Conservation (phyloP, 176 grass and related monocot species). For the Musa beccarii region DNA sequence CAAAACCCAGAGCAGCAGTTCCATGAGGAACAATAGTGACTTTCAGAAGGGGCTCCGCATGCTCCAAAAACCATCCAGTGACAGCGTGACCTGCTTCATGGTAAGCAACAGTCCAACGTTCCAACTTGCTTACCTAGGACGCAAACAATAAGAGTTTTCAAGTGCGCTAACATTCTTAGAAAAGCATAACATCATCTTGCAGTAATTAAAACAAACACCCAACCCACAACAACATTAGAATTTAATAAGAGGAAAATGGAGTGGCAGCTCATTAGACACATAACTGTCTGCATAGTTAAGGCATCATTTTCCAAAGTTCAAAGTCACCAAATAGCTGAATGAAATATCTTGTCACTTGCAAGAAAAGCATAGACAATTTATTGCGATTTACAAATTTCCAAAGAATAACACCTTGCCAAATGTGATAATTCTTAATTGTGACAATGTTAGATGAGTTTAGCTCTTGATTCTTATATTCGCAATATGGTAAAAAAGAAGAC, state of each 20-base stretch:
- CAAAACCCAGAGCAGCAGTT: slow-evolving; percentile 79
- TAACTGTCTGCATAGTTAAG: neutral
- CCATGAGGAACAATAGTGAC: slow-evolving; percentile 92
- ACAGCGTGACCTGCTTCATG: slow-evolving; percentile 97
- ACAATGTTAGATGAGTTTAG: too few species aligned
- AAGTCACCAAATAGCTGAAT: neutral
- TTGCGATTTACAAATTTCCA: too few species aligned
- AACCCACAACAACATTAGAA: neutral
- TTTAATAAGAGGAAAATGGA: neutral
- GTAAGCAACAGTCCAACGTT: slow-evolving; percentile 76
- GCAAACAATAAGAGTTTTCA: slow-evolving; percentile 6
- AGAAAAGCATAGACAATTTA: neutral
- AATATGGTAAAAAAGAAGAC: too few species aligned
- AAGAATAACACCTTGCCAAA: too few species aligned
- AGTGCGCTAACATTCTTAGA: neutral
- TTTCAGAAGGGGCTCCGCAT: slow-evolving; percentile 84
- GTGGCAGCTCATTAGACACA: neutral
- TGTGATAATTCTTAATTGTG: too few species aligned
- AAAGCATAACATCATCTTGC: neutral
- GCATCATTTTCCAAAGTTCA: neutral
- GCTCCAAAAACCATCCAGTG: slow-evolving; percentile 92
- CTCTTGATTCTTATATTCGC: too few species aligned
- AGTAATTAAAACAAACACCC: neutral
- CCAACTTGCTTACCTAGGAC: slow-evolving; percentile 74
- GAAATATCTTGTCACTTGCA: neutral